These are phyloP conservation scores for Vaccinium macrocarpon DNA, from an alignment of 148 eudicot species.

Conservation along the genomic window DNA sequence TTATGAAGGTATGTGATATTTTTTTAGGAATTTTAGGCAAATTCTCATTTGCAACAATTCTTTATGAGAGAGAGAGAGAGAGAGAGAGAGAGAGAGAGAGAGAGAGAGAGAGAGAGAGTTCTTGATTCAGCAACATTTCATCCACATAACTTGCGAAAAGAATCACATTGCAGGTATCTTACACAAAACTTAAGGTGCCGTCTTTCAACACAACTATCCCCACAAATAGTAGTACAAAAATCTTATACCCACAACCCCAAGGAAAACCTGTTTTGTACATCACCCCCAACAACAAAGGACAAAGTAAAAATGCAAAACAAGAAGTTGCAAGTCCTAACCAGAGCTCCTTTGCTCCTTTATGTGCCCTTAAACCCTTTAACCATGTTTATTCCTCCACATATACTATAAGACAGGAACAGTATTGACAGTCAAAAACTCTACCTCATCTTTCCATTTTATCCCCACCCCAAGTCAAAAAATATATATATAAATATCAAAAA, in stretches of 20 bases:
- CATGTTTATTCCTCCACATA: slow-evolving; percentile 25
- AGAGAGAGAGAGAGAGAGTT: neutral
- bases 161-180: slow-evolving; percentile 15
- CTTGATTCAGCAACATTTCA: neutral
- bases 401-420: slow-evolving; percentile 14
- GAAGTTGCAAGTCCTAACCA: slow-evolving; percentile 20
- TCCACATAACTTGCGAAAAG: slow-evolving; percentile 4
- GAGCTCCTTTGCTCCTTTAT: slow-evolving; percentile 15
- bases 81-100: neutral
- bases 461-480: slow-evolving; percentile 18
- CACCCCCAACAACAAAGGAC: slow-evolving; percentile 37
- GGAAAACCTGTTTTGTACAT: slow-evolving; percentile 35
- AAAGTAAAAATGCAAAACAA: slow-evolving; percentile 17
- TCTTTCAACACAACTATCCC: slow-evolving; percentile 20
- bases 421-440: slow-evolving; percentile 20
- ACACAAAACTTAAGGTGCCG: neutral
- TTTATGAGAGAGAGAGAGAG: neutral
- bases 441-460: slow-evolving; percentile 8
- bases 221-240: slow-evolving; percentile 28
- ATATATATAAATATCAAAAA: neutral
- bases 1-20: no score
- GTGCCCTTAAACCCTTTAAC: neutral
- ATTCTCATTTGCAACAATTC: neutral
- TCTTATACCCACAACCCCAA: slow-evolving; percentile 16
- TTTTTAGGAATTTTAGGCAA: neutral